phyloP scores from a whole-genome alignment of 2,329 filamentous ascomycete genomes.

The Pyrenophora teres region DNA sequence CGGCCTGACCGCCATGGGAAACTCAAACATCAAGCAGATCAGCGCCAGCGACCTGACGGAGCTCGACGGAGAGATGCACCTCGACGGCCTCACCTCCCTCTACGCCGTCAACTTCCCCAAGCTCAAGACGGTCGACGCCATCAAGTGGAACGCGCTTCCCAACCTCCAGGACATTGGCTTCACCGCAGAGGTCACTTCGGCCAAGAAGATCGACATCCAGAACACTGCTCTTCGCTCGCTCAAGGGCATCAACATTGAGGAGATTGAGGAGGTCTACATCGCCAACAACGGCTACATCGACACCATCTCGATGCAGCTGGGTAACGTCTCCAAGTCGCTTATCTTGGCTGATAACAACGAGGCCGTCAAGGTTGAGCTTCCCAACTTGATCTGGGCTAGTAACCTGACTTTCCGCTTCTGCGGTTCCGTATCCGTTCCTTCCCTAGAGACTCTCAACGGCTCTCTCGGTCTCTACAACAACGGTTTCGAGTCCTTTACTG shows the following conservation, averaged over 20 bases:
- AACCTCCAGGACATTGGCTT: constrained; percentile 64
- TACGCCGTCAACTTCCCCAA: constrained; percentile 67
- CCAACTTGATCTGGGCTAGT: constrained; percentile 76
- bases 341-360: constrained; percentile 81
- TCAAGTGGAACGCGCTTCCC: constrained; percentile 75
- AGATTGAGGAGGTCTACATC: constrained; percentile 75
- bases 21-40: constrained; percentile 67
- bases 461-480: constrained; percentile 86
- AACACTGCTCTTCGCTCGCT: constrained; percentile 85
- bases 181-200: constrained; percentile 68
- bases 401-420: constrained; percentile 85
- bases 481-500: constrained; percentile 65
- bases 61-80: constrained; percentile 72
- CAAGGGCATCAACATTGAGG: constrained; percentile 77
- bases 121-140: constrained; percentile 67
- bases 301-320: constrained; percentile 75
- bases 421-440: constrained; percentile 72
- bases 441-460: constrained; percentile 72
- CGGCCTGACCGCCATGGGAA: constrained; percentile 57
- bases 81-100: constrained; percentile 72
- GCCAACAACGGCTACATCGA: constrained; percentile 82
- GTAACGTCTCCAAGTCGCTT: constrained; percentile 72
- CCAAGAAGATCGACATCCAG: constrained; percentile 72
- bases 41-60: constrained; percentile 63
- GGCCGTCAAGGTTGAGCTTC: constrained; percentile 72